Percentiles rank a stretch among this genome's conserved stretches.
Conservation (phyloP, 2,329 filamentous ascomycete species). For the Plenodomus lindquistii region DNA sequence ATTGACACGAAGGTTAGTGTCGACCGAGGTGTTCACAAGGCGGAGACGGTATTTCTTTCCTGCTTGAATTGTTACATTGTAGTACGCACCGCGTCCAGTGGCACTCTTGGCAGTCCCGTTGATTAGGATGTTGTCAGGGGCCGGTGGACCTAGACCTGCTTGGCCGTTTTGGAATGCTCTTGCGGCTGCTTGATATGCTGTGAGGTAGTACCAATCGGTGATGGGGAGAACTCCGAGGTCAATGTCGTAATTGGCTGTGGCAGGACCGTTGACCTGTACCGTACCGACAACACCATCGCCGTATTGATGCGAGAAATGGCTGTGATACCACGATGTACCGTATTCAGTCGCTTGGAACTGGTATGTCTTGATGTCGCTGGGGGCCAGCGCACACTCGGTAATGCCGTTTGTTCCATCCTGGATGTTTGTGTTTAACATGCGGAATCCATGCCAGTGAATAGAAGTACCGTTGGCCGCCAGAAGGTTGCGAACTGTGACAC, state of each 20-base stretch:
- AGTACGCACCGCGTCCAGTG: constrained; percentile 40
- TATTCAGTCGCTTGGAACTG: constrained; percentile 36
- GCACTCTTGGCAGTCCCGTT: constrained; percentile 60
- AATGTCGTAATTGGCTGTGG: constrained; percentile 35
- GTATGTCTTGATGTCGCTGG: constrained; percentile 48
- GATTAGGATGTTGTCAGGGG: constrained; percentile 52
- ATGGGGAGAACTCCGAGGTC: constrained; percentile 31
- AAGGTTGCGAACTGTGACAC: constrained; percentile 57
- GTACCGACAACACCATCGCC: constrained; percentile 47
- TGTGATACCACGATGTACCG: constrained; percentile 46
- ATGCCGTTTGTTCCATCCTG: constrained; percentile 58
- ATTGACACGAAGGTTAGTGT: constrained; percentile 27
- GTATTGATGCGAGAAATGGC: constrained; percentile 49
- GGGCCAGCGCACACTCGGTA: constrained; percentile 52
- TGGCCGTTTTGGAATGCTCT: constrained; percentile 26
- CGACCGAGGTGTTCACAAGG: constrained; percentile 57
- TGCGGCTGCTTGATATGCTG: constrained; percentile 30
- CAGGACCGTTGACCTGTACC: constrained; percentile 34
- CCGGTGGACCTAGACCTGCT: constrained; percentile 31
- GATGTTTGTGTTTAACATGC: constrained; percentile 58
- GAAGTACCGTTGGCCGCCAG: constrained; percentile 61
- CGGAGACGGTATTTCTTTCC: constrained; percentile 60
- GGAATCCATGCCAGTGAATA: constrained; percentile 67
- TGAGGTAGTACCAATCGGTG: constrained; percentile 50
- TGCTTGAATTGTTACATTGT: constrained; percentile 28